Conservation (phyloP, 768 basidiomycete genomes). For the Termitomyces sp. region DNA sequence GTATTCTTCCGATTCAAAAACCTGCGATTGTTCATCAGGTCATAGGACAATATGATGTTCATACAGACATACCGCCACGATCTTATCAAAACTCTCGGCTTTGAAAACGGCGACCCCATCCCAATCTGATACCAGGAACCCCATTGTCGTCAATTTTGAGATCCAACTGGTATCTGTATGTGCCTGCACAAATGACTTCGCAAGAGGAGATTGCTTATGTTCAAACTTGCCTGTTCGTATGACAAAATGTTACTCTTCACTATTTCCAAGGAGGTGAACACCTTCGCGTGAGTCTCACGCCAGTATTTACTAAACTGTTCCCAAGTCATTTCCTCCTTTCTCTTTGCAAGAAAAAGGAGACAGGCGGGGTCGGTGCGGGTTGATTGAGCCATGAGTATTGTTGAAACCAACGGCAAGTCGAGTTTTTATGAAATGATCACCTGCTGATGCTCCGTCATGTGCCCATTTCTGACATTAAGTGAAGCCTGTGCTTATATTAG, state of each 20-base stretch:
- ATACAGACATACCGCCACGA: conserved; percentile 19
- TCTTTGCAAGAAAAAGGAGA: conserved; percentile 20
- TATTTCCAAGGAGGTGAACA: conserved; percentile 24
- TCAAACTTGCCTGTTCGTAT: conserved; percentile 23
- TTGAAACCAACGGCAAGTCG: not conserved
- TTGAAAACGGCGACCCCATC: conserved; percentile 26
- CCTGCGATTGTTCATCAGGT: not conserved
- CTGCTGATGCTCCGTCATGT: not conserved
- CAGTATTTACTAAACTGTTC: conserved; percentile 28
- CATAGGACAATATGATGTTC: not conserved
- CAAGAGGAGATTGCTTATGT: not conserved
- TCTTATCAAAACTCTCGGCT: conserved; percentile 25
- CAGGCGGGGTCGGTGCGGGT: conserved; percentile 24
- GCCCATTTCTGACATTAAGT: no score
- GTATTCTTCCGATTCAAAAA: conserved; percentile 10
- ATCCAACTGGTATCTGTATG: conserved; percentile 12
- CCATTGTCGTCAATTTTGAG: conserved; percentile 2
- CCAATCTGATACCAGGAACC: conserved; percentile 16
- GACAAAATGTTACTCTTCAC: conserved; percentile 28
- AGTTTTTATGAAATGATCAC: not conserved
- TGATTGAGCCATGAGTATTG: not conserved
- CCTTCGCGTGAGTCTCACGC: conserved; percentile 19
- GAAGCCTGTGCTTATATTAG: no score
- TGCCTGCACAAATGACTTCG: conserved; percentile 7
- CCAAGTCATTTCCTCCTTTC: conserved; percentile 19